A percentile compares a stretch with the other conserved stretches of the same genome.
These are phyloP conservation scores for Cadophora luteo-olivacea DNA, from an alignment of 2,329 filamentous ascomycete species.

Conservation along the genomic window DNA sequence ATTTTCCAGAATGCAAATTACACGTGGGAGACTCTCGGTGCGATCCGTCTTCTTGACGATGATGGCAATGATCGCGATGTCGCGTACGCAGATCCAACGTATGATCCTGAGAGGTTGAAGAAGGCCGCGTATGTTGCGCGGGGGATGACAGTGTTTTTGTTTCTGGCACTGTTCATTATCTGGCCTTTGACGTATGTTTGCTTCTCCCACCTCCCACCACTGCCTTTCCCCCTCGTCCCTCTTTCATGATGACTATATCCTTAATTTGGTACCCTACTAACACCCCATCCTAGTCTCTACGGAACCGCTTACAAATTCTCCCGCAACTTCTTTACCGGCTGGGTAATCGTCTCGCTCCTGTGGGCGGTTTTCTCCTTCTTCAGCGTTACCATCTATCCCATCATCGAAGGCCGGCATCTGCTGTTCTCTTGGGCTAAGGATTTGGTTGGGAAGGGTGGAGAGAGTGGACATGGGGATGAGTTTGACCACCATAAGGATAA, in stretches of 20 bases:
- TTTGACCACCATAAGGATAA: constrained; percentile 22
- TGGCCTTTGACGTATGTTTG: constrained; percentile 24
- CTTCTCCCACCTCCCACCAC: not conserved
- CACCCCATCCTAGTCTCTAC: constrained; percentile 1
- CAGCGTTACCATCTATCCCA: constrained; percentile 19
- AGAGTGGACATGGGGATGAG: constrained; percentile 14
- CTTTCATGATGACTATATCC: not conserved
- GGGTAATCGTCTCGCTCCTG: constrained; percentile 23
- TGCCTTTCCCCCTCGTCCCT: not conserved
- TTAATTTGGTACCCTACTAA: not conserved
- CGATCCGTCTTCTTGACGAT: constrained; percentile 20
- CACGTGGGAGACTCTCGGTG: constrained; percentile 19
- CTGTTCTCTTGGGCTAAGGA: constrained; percentile 20
- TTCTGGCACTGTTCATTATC: constrained; percentile 25
- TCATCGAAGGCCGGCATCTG: constrained; percentile 21
- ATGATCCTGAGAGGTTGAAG: constrained; percentile 21
- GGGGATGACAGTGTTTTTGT: constrained; percentile 22
- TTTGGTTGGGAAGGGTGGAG: constrained; percentile 15
- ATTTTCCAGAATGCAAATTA: constrained; percentile 24
- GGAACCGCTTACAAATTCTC: constrained; percentile 24
- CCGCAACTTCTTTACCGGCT: constrained; percentile 21
- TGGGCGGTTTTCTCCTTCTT: constrained; percentile 25
- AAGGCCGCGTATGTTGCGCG: constrained; percentile 24
- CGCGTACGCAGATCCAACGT: constrained; percentile 23
- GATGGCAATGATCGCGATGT: constrained; percentile 22